Evolutionary conservation across 495 filamentous ascomycete genomes (phyloP), one percentile per base, ranked within the genome.

Genomic region (Annulohypoxylon stygium): DNA sequence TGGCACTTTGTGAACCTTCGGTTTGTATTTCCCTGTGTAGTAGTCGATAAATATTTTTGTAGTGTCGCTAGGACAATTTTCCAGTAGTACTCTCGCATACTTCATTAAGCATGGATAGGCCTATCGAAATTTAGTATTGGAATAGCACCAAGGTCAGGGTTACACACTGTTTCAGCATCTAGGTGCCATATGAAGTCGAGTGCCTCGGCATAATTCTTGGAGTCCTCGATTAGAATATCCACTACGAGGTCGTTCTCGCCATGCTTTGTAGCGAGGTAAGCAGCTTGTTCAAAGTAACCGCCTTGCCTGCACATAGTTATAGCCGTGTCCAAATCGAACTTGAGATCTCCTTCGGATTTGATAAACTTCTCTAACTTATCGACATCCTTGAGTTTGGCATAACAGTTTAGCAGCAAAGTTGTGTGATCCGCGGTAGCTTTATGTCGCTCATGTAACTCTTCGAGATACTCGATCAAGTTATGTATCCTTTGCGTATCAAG

Each of bases 251-350:
- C 94, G 74, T 96, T 93, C 76, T 99, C 97, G 5, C 92, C 90
- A 76, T 98, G 95, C 77, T 97, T 97, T 62, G 93, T 93, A 10
- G 96, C 95, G 53, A 99, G 87, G 76, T 96, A 98, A 2, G 96
- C 97, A 7, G 96, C 96, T 82, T 99, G 96, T 69, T 97, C 93
- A 77, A 91, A 95, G 79, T 99, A 99, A n/a, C 97, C 94, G 23
- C 94, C 97, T 82, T 99, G 96, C 16, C 97, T 89, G 74, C 96
- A 99, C 96, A 99, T 98, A 4, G 91, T 89, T 58, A 98, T 99
- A 2, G 97, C 97, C 6, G 97, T 99, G 69, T 98, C 96, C 7
- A 98, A 84, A 81, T 99, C 96, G 79, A 99, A 98, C 73, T 96
- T 98, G 37, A 97, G 87, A 75, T 98, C 95, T 1, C 93, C 95